Evolutionary conservation across 805 yeast genomes (phyloP), one percentile per base, ranked within the genome.

Genomic region (Candida sakaeoensis): DNA sequence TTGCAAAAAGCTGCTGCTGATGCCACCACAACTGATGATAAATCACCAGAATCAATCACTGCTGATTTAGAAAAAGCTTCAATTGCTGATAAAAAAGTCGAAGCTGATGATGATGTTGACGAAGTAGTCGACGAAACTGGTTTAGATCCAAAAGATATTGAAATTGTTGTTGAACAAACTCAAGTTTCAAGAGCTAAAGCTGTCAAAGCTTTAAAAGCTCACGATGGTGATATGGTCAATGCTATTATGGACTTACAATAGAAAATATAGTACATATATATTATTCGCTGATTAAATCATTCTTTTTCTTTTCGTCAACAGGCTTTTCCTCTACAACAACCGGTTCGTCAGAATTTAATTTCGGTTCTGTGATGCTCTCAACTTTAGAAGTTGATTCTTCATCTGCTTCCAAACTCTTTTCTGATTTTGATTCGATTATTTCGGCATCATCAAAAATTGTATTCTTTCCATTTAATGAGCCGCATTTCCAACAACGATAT

Each of bases 181-280:
- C 83, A 80, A 58, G 93, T 81, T 48, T 77, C 96, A 41, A 82
- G 89, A 74, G 80, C 79, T 56, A 86, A 87, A 77, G 98, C 98
- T 50, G 86, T 80, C 56, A 85, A 84, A 68, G 95, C 97, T 55
- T 77, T 93, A 67, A 84, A 76, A 65, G 82, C 77, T 53, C 88
- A 90, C 75, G 78, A 85, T 56, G 89, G 90, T 67, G 98, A 93
- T 67, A 82, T 93, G 70, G 97, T 93, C 63, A 89, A 90, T 65
- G 91, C 98, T 54, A 88, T 91, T 67, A 87, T 91, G 95, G 80
- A 85, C 50, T 74, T 84, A 65, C 67, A 73, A 46, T 68, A 66
- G 19, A 22, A 7, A 21, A 21, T 21, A 21, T 19, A 31, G 19
- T 16, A 21, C 25, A 7, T 21, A 21, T 21, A 21, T 21, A 21